A percentile compares a stretch with the other conserved stretches of the same genome.
These are phyloP conservation scores for Lachnellula cervina DNA, from an alignment of 2,329 filamentous ascomycete genomes.

Conservation along the genomic window DNA sequence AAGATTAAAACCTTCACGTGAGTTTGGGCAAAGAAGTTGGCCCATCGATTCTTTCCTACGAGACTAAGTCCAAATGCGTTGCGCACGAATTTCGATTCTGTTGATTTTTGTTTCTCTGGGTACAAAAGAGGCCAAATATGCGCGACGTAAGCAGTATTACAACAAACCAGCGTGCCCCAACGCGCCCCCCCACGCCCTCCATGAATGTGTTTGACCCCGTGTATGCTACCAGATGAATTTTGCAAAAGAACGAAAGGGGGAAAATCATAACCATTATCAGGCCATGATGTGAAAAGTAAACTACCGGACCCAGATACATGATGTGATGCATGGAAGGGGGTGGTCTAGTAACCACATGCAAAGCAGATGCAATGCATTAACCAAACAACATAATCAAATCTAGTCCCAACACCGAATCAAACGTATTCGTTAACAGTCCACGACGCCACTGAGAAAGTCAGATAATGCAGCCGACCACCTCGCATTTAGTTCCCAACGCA, in stretches of 20 bases:
- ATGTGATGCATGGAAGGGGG: constrained; percentile 2
- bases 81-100: background rate
- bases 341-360: constrained; percentile 13
- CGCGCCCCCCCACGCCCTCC: background rate
- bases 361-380: constrained; percentile 14
- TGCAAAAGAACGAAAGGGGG: constrained; percentile 1
- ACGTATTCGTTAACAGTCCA: constrained; percentile 6
- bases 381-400: constrained; percentile 8
- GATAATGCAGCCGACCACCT: constrained; percentile 24
- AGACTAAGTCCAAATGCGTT: too few species aligned
- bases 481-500: constrained; percentile 8
- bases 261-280: background rate
- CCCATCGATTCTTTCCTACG: too few species aligned
- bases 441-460: constrained; percentile 19
- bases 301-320: background rate
- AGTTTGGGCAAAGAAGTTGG: too few species aligned
- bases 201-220: constrained; percentile 13
- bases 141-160: background rate
- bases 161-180: background rate
- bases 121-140: background rate
- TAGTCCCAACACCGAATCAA: constrained; percentile 10
- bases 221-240: constrained; percentile 25
- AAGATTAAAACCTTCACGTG: too few species aligned
- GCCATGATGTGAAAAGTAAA: constrained; percentile 1
- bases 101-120: background rate